Evolutionary conservation across 1,284 basidiomycete species (phyloP).

Genomic region (Apiotrichum gracile): DNA sequence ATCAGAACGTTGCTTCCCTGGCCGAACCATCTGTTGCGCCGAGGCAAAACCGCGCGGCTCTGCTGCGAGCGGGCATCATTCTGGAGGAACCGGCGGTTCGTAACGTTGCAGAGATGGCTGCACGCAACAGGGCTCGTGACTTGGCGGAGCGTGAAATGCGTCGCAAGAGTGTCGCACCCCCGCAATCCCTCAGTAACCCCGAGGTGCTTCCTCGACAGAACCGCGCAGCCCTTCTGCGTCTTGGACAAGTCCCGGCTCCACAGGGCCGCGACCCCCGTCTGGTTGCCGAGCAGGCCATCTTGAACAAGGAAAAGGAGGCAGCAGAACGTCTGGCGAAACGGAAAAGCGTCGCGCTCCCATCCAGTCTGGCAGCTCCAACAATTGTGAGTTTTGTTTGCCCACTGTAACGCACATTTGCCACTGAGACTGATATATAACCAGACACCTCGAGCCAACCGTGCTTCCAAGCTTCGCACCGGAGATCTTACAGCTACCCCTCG

Average conservation of each 20-base stretch:
- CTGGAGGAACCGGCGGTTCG: neutral
- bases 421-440: conserved; percentile 11
- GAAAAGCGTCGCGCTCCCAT: conserved; percentile 26
- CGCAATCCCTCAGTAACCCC: conserved; percentile 18
- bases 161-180: conserved; percentile 24
- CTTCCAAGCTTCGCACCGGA: conserved; percentile 28
- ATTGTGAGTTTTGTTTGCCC: neutral
- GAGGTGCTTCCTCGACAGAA: conserved; percentile 11
- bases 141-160: conserved; percentile 26
- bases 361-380: conserved; percentile 18
- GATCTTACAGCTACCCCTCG: neutral
- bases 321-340: conserved; percentile 26
- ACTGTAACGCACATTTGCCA: neutral
- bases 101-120: conserved; percentile 22
- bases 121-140: conserved; percentile 24
- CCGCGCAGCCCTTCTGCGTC: conserved; percentile 15
- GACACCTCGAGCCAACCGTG: conserved; percentile 34
- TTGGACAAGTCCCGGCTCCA: conserved; percentile 4
- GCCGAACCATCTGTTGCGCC: conserved; percentile 27
- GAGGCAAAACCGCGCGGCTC: conserved; percentile 23
- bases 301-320: conserved; percentile 21
- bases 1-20: conserved; percentile 30
- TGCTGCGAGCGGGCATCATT: conserved; percentile 16
- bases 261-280: conserved; percentile 7
- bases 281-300: conserved; percentile 13